These are phyloP conservation scores for Citrullus mucosospermus DNA, from an alignment of 306 rosid species.

Conservation along the genomic window DNA sequence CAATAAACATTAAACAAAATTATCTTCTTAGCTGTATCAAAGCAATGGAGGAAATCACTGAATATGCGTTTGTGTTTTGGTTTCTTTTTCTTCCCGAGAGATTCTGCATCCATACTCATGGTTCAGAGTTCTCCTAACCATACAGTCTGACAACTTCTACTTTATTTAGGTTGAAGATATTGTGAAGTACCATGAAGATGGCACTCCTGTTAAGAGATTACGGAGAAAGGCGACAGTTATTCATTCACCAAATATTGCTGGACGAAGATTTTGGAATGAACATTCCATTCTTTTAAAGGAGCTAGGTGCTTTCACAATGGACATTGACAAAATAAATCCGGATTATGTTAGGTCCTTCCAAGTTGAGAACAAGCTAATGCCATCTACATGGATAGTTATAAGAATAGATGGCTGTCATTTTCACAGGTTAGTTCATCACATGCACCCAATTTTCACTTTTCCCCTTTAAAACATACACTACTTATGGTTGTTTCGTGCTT, in stretches of 20 bases:
- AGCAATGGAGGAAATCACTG: background rate
- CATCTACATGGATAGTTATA: conserved; percentile 58
- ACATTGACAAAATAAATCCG: conserved; percentile 50
- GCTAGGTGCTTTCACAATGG: conserved; percentile 50
- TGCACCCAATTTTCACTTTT: background rate
- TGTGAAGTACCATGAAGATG: conserved; percentile 51
- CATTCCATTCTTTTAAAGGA: conserved; percentile 50
- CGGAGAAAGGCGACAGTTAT: conserved; percentile 33
- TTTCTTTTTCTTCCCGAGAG: background rate
- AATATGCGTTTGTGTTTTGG: background rate
- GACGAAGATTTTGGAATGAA: conserved; percentile 47
- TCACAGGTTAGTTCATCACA: conserved; percentile 32
- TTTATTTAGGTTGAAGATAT: conserved; percentile 30
- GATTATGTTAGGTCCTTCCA: conserved; percentile 68
- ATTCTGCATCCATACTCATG: background rate
- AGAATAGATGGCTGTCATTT: conserved; percentile 83
- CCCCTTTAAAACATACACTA: background rate
- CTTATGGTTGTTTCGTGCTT: background rate
- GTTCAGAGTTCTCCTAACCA: background rate
- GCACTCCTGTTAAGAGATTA: conserved; percentile 48
- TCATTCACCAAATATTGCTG: conserved; percentile 50
- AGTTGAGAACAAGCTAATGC: conserved; percentile 49
- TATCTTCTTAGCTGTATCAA: background rate
- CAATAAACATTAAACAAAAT: background rate
- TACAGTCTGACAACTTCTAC: background rate